Base-by-base conservation (phyloP, 2,329 filamentous ascomycete species). In the Colletotrichum sp. region DNA sequence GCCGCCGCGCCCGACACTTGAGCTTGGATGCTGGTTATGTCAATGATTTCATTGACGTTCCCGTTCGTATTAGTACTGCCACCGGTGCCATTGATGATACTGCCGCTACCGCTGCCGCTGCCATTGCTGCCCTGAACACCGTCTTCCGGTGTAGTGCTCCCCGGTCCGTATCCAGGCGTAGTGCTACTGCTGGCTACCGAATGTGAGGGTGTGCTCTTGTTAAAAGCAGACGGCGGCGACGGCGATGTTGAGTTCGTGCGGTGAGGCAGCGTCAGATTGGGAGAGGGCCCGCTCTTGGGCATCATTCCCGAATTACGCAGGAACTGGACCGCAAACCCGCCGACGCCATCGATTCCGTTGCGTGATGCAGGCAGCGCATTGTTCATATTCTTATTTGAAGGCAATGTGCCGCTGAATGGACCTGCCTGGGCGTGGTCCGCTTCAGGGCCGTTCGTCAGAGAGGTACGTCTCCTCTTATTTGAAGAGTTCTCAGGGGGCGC, bases 391-490 rank as follows among this genome's bases (percentile, higher is more conserved):
- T 30, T 32, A 6, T 62, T 55, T 34, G 49, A 30, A 16, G 26
- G 28, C 1, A 75, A 66, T 12, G 49, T 24, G 34, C 60, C 67
- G 30, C 59, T 49, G 49, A 64, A 76, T 8, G 32, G 9, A 6
- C 24, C 73, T 9, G 32, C 49, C 34, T 64, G 26, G 26, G 24
- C 32, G 8, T 28, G 39, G 5, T 60, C 21, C 10, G 24, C 26
- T 2, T 59, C 66, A 6, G 26, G 36, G 24, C 21, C 44, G 18
- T 16, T 32, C 7, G 71, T 39, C 36, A 64, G 24, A 6, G 79
- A 78, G 8, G 72, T 79, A 5, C 80, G 76, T 32, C 71, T 78
- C 18, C 80, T 76, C 70, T 81, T 81, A 39, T 70, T 78, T 24
- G 78, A 67, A 5, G 36, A 32, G 8, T 57, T 62, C n/a, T 63